Evolutionary conservation across 1,284 basidiomycete genomes (phyloP), one percentile per base, ranked within the genome.

Genomic region (Vanrija sp.): DNA sequence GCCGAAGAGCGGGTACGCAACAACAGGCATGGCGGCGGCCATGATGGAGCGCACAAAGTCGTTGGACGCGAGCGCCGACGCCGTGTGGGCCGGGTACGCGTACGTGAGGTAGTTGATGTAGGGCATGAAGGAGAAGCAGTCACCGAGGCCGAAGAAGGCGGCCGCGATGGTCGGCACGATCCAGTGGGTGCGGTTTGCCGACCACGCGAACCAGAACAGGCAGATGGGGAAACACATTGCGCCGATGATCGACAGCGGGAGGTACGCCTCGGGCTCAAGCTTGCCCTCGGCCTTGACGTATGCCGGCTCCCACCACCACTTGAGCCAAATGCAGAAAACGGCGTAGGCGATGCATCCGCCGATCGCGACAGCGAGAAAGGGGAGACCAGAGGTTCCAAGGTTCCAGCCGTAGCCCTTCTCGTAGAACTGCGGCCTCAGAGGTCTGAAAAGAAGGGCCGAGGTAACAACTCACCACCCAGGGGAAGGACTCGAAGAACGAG

Each of bases 1-100:
- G 46, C 65, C 49, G 58, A 73, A 77, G 48, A 78, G 56, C 5
- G 73, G 72, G 28, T 58, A 51, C 1, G 71, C 67, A 29, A 73
- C 67, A 10, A 76, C 57, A 0, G 75, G 74, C 49, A 77, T 71
- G 3, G 70, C 75, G 2, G 72, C 73, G 44, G 71, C 73, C 55
- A 76, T 72, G 45, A 77, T 65, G 2, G 71, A 73, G 34, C 78
- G 65, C 42, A 76, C 64, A 62, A 79, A 76, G 52, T 77, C 76
- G 61, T 79, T 78, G 8, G 67, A 66, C 0, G 75, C 75, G 23
- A 73, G 62, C 10, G 65, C 71, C 16, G 60, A 71, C 14, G 64
- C 69, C 38, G 85, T 82, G 64, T 86, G 80, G 26, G 86, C 71
- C 0, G 85, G 83, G 70, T 86, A 88, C 0, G 83, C 74, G 62